Evolutionary conservation across 2,329 filamentous ascomycete species (phyloP), one percentile per base, ranked within the genome.

Genomic region (Gaeumannomyces tritici): DNA sequence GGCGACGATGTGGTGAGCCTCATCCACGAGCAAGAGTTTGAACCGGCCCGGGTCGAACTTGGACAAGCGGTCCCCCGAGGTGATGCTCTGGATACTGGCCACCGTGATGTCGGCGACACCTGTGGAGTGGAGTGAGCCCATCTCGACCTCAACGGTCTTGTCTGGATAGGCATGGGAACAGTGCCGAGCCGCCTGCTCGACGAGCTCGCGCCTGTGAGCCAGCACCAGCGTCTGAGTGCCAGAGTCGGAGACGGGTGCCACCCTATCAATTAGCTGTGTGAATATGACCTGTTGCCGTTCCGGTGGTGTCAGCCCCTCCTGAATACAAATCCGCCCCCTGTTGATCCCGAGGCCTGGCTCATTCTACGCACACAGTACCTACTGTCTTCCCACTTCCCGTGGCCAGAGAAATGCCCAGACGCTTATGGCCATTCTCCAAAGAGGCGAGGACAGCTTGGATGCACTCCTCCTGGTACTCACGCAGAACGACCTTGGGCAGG

Each of bases 1-100:
- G 0, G 95, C 90, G 57, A 97, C 93, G 61, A 98, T 96, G 74
- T 99, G 95, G 73, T 99, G 95, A 5, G 93, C 95, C 75, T 99
- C 95, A 67, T 99, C 95, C 4, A 99, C 93, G 3, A 99, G 81
- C 0, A 99, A 78, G 0, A 99, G 84, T 75, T 99, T 99, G 79
- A 93, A 98, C 9, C 78, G 79, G 0, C 73, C 74, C 0, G 92
- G 89, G 67, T 96, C 85, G 69, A 93, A 98, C 71, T 96, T 97
- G 47, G 74, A 71, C n/a, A 98, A 81, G 2, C 95, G 84, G 61
- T 88, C 84, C 15, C 85, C 84, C 6, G 90, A 96, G 9, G 82
- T 85, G 68, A 99, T 86, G 73, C 91, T 97, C 70, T 89, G 87
- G 47, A 99, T 83, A 42, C 93, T 97, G 57, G 93, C 95, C 61